Evolutionary conservation across 2,329 filamentous ascomycete species (phyloP).

Genomic region (Sphaceloma murrayae): DNA sequence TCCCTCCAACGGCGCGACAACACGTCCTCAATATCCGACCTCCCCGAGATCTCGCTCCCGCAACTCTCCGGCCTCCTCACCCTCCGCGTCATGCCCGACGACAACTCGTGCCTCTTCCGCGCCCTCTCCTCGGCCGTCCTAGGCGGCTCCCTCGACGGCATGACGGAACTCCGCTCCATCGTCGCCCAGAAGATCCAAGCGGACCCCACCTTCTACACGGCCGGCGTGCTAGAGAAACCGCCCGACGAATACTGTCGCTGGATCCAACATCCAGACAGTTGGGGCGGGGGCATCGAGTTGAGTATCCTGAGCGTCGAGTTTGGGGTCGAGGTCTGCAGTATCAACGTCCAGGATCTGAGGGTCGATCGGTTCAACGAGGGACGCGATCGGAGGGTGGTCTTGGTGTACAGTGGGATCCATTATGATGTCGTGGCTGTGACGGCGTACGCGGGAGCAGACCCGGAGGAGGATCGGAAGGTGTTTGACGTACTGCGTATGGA

Average conservation of each 20-base stretch:
- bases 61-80: constrained; percentile 51
- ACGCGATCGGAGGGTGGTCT: constrained; percentile 57
- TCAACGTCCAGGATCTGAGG: constrained; percentile 62
- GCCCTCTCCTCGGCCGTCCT: constrained; percentile 76
- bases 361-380: constrained; percentile 73
- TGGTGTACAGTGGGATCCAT: constrained; percentile 87
- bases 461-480: constrained; percentile 71
- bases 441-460: constrained; percentile 50
- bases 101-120: constrained; percentile 90
- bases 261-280: constrained; percentile 70
- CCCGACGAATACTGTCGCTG: constrained; percentile 69
- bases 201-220: constrained; percentile 62
- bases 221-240: constrained; percentile 61
- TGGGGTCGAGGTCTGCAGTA: constrained; percentile 72
- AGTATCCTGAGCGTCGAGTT: constrained; percentile 78
- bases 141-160: constrained; percentile 50
- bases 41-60: constrained; percentile 51
- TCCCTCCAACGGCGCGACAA: constrained; percentile 37
- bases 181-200: constrained; percentile 69
- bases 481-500: constrained; percentile 43
- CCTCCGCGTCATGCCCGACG: constrained; percentile 89
- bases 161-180: constrained; percentile 64
- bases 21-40: constrained; percentile 43
- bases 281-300: constrained; percentile 89
- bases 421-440: constrained; percentile 82